Evolutionary conservation across 2,329 filamentous ascomycete genomes (phyloP), one percentile per base, ranked within the genome.

Genomic region (Fusarium sp.): DNA sequence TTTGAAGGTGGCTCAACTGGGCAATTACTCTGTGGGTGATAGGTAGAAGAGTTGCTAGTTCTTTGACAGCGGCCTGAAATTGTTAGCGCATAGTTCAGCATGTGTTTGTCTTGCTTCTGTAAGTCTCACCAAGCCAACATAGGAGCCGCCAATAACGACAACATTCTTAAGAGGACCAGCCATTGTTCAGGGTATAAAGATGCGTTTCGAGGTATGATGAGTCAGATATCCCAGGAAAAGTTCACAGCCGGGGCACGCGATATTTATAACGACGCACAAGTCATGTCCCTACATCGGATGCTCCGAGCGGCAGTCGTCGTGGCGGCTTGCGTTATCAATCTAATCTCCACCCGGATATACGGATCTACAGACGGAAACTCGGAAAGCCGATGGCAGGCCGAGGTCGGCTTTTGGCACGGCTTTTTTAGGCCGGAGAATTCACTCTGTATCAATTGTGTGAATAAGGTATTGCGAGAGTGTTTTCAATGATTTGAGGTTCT

Each of bases 91-190:
- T 14, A 6, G 7, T 38, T 15, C 25, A 20, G 8, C 9, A 32
- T 3, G 43, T 32, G 17, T 3, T n/a, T 14, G 15, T 2, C 38
- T 22, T 14, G 6, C 37, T 15, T 12, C 9, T 54, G 2, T 1
- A 11, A 15, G 43, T 61, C 76, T 61, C 40, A 78, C 77, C 61
- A 79, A 59, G 15, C 78, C 77, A 27, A 79, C 78, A 57, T 77
- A 79, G 1, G 78, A 79, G 22, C 77, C 78, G 8, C 78, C 78
- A 17, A 79, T 73, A 2, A 79, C 76, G 33, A 79, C 67, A 8
- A 79, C 72, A 15, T 79, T 79, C 66, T 76, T 79, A 1, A 78
- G 57, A 6, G 47, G 62, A 1, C 43, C 75, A 52, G 71, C 68
- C 77, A 77, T 78, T 6, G 10, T 68, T 12, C 4, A 14, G n/a